These are phyloP conservation scores for Vinca minor DNA, from an alignment of 257 asterid genomes.

Conservation along the genomic window DNA sequence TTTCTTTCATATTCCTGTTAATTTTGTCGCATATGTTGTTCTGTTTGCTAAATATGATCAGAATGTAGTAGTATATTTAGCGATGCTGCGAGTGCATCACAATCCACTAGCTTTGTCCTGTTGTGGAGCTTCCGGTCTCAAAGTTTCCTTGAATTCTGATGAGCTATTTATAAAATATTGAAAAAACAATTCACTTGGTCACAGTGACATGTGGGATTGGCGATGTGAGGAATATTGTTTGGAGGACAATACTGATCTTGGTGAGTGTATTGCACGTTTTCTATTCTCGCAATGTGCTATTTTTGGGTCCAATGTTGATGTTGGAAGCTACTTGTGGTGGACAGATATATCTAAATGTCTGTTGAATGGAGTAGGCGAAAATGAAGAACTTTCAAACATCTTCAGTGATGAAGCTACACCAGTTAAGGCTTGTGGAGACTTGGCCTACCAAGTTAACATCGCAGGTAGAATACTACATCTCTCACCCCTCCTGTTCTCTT, in stretches of 20 bases:
- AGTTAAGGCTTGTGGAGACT: constrained; percentile 61
- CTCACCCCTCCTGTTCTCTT: background rate
- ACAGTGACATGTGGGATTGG: constrained; percentile 74
- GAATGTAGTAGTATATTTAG: too few species aligned
- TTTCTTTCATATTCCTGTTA: background rate
- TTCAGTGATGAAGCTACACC: constrained; percentile 58
- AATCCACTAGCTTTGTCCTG: background rate
- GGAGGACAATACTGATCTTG: constrained; percentile 42
- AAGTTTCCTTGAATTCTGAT: constrained; percentile 1
- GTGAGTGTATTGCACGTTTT: constrained; percentile 26
- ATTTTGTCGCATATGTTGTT: background rate
- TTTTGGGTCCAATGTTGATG: background rate
- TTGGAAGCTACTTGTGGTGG: constrained; percentile 2
- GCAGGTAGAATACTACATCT: constrained; percentile 29
- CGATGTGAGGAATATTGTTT: constrained; percentile 41
- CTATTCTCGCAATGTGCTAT: background rate
- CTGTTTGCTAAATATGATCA: background rate
- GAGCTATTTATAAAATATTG: background rate
- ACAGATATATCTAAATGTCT: constrained; percentile 45
- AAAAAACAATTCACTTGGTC: constrained; percentile 9
- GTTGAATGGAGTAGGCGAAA: constrained; percentile 33
- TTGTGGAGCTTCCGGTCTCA: background rate
- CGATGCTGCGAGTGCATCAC: background rate
- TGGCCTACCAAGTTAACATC: constrained; percentile 36
- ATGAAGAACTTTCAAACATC: constrained; percentile 36